Evolutionary conservation across 805 yeast species (phyloP).

Genomic region (Teunomyces pallodes): DNA sequence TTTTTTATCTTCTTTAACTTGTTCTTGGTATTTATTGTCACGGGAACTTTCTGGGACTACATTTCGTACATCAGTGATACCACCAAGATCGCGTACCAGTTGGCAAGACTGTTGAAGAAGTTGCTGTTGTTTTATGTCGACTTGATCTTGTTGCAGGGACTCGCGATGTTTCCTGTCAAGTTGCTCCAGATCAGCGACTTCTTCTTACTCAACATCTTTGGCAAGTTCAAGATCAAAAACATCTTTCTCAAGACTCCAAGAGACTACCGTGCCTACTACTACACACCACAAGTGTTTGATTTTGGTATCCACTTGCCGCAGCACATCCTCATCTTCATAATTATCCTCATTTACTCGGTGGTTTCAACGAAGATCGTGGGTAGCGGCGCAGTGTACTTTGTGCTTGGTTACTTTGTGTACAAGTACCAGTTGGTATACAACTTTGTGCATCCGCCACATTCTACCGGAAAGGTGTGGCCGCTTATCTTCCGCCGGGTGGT

Average conservation of each 20-base stretch:
- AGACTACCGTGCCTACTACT: constrained; percentile 49
- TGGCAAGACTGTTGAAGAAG: constrained; percentile 52
- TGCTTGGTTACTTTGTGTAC: constrained; percentile 56
- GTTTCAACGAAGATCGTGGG: constrained; percentile 58
- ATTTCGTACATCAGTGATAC: constrained; percentile 57
- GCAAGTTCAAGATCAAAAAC: constrained; percentile 31
- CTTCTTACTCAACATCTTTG: constrained; percentile 40
- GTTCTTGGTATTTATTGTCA: constrained; percentile 58
- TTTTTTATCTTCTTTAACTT: constrained; percentile 59
- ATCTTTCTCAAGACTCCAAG: constrained; percentile 48
- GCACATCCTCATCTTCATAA: constrained; percentile 56
- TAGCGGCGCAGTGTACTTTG: constrained; percentile 57
- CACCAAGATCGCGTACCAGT: constrained; percentile 53
- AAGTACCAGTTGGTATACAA: constrained; percentile 61
- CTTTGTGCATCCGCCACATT: constrained; percentile 62
- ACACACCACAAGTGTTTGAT: constrained; percentile 58
- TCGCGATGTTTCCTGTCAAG: constrained; percentile 60
- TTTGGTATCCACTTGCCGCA: constrained; percentile 63
- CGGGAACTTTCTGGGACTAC: constrained; percentile 62
- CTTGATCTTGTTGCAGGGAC: constrained; percentile 67
- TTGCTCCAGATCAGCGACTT: constrained; percentile 56
- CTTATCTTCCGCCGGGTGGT: constrained; percentile 56
- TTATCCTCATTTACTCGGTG: constrained; percentile 57
- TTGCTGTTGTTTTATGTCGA: constrained; percentile 56
- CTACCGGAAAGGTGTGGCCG: constrained; percentile 69